phyloP scores from a whole-genome alignment of 2,329 filamentous ascomycete species.

The Emergomyces orientalis region DNA sequence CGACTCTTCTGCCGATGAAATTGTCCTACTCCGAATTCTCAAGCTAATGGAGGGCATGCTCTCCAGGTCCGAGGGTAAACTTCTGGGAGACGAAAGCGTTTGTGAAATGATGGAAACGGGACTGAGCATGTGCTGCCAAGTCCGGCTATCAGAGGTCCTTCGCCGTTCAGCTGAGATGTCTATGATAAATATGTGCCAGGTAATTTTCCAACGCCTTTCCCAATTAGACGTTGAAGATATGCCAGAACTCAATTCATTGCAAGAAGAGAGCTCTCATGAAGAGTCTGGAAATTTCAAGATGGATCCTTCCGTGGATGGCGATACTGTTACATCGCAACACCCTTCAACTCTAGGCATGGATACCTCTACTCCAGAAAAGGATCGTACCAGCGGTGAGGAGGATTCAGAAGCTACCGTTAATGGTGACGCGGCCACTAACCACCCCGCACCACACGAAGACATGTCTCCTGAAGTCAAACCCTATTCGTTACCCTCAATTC shows the following conservation, averaged over 20 bases:
- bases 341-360: constrained; percentile 33
- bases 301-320: constrained; percentile 63
- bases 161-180: constrained; percentile 87
- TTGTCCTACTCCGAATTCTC: constrained; percentile 85
- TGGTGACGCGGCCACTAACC: constrained; percentile 25
- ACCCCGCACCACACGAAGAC: constrained; percentile 34
- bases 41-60: constrained; percentile 99
- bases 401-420: constrained; percentile 26
- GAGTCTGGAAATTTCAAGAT: constrained; percentile 73
- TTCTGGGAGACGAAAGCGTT: constrained; percentile 95
- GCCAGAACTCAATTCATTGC: constrained; percentile 55
- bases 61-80: constrained; percentile 79
- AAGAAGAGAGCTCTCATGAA: constrained; percentile 50
- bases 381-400: constrained; percentile 28
- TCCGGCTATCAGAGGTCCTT: constrained; percentile 80
- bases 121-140: constrained; percentile 91
- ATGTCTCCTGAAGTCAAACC: constrained; percentile 58
- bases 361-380: constrained; percentile 25
- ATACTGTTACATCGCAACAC: constrained; percentile 48
- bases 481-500: constrained; percentile 87
- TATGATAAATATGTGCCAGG: constrained; percentile 98
- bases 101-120: constrained; percentile 99
- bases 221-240: constrained; percentile 69
- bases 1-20: constrained; percentile 88
- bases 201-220: constrained; percentile 90